These are phyloP conservation scores for Penicillium sp. DNA, from an alignment of 2,329 filamentous ascomycete genomes.

Conservation along the genomic window DNA sequence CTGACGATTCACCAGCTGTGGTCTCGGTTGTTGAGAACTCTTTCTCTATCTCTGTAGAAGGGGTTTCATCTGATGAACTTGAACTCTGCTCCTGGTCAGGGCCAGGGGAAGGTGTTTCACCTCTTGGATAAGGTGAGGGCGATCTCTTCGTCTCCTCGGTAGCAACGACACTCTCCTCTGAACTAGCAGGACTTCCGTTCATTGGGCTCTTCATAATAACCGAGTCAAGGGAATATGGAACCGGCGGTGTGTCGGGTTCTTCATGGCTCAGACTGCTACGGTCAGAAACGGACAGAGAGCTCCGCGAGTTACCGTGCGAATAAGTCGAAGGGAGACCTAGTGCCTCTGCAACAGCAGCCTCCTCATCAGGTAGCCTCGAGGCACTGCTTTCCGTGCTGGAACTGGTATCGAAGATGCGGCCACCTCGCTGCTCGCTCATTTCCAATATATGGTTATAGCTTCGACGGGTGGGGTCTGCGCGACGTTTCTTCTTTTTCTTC, in stretches of 20 bases:
- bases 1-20: background rate
- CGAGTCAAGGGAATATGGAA: constrained; percentile 24
- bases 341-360: constrained; percentile 51
- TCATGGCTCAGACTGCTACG: constrained; percentile 35
- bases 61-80: background rate
- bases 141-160: constrained; percentile 8
- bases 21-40: background rate
- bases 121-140: constrained; percentile 5
- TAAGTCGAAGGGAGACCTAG: constrained; percentile 44
- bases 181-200: constrained; percentile 25
- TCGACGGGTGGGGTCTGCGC: constrained; percentile 71
- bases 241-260: constrained; percentile 23
- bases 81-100: background rate
- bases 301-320: constrained; percentile 30
- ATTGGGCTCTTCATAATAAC: constrained; percentile 26
- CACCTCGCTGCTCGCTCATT: constrained; percentile 54
- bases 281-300: constrained; percentile 37
- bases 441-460: constrained; percentile 77
- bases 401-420: constrained; percentile 53
- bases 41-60: background rate
- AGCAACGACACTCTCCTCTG: constrained; percentile 23
- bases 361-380: constrained; percentile 48
- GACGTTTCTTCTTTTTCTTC: constrained; percentile 85
- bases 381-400: constrained; percentile 48
- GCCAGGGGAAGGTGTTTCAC: background rate